Evolutionary conservation across 2,329 filamentous ascomycete species (phyloP).

Genomic region (Epicoccum sorghinum): DNA sequence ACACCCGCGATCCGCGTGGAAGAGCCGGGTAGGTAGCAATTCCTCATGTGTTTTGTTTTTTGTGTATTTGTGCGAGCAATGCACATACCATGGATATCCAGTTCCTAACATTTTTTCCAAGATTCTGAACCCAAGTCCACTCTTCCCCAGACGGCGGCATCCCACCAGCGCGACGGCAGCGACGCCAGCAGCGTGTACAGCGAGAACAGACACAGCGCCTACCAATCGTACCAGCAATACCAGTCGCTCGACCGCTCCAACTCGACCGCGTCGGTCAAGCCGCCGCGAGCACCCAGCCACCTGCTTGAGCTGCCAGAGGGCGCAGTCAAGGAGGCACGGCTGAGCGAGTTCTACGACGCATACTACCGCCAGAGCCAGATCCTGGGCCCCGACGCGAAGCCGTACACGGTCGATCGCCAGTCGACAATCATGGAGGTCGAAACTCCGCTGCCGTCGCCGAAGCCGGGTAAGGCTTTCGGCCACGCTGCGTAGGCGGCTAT

Average conservation of each 20-base stretch:
- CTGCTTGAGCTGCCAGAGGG: slow-evolving; percentile 18
- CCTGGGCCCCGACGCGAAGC: slow-evolving; percentile 18
- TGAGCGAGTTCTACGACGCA: slow-evolving; percentile 50
- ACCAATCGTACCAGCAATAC: slow-evolving; percentile 24
- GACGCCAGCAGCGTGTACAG: slow-evolving; percentile 45
- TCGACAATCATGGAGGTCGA: slow-evolving; percentile 40
- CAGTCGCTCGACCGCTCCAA: slow-evolving; percentile 14
- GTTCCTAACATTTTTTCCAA: slow-evolving; percentile 34
- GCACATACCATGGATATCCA: slow-evolving; percentile 23
- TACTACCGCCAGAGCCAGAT: slow-evolving; percentile 40
- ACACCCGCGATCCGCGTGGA: slow-evolving; percentile 27
- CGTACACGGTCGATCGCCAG: slow-evolving; percentile 23
- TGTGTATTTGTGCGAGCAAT: slow-evolving; percentile 35
- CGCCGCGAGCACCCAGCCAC: slow-evolving; percentile 24
- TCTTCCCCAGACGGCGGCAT: neutral
- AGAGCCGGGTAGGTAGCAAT: slow-evolving; percentile 40
- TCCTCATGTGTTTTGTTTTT: slow-evolving; percentile 29
- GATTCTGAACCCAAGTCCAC: slow-evolving; percentile 19
- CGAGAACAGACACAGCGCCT: slow-evolving; percentile 30
- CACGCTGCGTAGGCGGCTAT: slow-evolving; percentile 8
- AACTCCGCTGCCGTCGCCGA: slow-evolving; percentile 33
- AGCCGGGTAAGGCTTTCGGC: slow-evolving; percentile 18
- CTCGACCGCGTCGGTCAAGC: slow-evolving; percentile 27
- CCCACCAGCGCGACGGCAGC: slow-evolving; percentile 40
- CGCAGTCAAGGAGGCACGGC: slow-evolving; percentile 29